Evolutionary conservation across 2,329 filamentous ascomycete species (phyloP), one percentile per base, ranked within the genome.

Genomic region (Akanthomyces muscarius): DNA sequence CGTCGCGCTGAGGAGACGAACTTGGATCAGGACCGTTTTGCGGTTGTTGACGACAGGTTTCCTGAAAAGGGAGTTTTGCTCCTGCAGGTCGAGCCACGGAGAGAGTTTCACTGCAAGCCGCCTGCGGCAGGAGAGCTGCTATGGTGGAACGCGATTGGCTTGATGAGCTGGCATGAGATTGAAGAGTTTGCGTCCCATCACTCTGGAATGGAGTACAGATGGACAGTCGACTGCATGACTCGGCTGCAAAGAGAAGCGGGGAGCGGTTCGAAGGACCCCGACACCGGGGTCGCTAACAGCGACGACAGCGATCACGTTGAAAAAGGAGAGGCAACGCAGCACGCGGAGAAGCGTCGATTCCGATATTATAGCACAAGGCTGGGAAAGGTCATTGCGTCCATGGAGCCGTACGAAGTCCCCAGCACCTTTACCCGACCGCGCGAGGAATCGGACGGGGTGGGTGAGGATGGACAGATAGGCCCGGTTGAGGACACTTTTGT

Each of bases 161-260:
- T 61, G 18, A 61, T 61, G 58, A 54, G 14, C 48, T 61, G 58
- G 58, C 48, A 61, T n/a, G 58, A 45, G 36, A 45, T 23, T 13
- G 41, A 61, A 30, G 36, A 21, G 2, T 61, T 45, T 54, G 58
- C 58, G 2, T 50, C 41, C 51, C 3, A 53, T 3, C 25, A 53
- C 28, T 36, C 51, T 36, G 51, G 36, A 11, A 3, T 50, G 1
- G n/a, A 50, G 38, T 50, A 50, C 47, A 30, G 18, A 14, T 50
- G 47, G 47, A 50, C 47, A 13, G 23, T 50, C 5, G 47, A 50
- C 16, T 16, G 5, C 47, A 50, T 50, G 47, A 50, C 3, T 4
- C 14, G 14, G 4, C 25, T 50, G 13, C 11, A 50, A 18, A 14
- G 2, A 7, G 8, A 13, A 16, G 25, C 13, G 2, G 14, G 23